These are phyloP conservation scores for Penicillium pancosmium DNA, from an alignment of 495 filamentous ascomycete species.

Conservation along the genomic window DNA sequence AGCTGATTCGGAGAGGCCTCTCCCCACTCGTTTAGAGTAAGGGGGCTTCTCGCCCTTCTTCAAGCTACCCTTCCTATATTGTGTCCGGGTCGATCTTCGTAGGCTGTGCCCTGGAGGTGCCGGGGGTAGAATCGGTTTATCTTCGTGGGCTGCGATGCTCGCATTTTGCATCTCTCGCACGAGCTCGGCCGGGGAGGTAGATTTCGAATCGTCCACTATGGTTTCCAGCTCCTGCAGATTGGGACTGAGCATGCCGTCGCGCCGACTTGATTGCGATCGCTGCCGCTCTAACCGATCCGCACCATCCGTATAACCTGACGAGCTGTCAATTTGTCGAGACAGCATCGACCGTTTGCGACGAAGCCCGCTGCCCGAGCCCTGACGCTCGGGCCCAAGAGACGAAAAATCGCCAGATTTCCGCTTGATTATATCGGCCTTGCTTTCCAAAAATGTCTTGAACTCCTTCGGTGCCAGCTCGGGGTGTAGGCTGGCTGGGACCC, in stretches of 20 bases:
- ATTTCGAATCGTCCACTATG: constrained; percentile 79
- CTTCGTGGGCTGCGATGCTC: constrained; percentile 63
- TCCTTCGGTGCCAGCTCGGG: constrained; percentile 94
- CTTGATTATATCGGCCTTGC: constrained; percentile 85
- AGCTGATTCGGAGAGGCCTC: constrained; percentile 57
- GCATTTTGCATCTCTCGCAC: constrained; percentile 41
- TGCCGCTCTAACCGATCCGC: constrained; percentile 82
- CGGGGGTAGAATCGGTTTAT: constrained; percentile 84
- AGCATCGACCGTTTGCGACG: constrained; percentile 95
- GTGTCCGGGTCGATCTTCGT: constrained; percentile 86
- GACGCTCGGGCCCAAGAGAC: constrained; percentile 61
- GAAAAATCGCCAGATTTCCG: constrained; percentile 75
- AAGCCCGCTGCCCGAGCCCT: constrained; percentile 63
- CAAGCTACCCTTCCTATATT: constrained; percentile 86
- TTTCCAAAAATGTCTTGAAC: constrained; percentile 95
- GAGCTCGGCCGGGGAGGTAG: constrained; percentile 43
- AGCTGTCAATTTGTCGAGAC: constrained; percentile 83
- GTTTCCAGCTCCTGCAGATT: constrained; percentile 73
- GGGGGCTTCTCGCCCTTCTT: constrained; percentile 75
- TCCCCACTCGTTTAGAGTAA: constrained; percentile 73
- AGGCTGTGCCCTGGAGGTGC: constrained; percentile 75
- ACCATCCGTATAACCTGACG: constrained; percentile 79
- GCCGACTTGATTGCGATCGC: constrained; percentile 57
- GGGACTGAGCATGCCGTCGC: constrained; percentile 58
- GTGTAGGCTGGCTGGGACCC: constrained; percentile 93